These are phyloP conservation scores for Stereum hirsutum DNA, from an alignment of 1,284 basidiomycete species.

Conservation along the genomic window DNA sequence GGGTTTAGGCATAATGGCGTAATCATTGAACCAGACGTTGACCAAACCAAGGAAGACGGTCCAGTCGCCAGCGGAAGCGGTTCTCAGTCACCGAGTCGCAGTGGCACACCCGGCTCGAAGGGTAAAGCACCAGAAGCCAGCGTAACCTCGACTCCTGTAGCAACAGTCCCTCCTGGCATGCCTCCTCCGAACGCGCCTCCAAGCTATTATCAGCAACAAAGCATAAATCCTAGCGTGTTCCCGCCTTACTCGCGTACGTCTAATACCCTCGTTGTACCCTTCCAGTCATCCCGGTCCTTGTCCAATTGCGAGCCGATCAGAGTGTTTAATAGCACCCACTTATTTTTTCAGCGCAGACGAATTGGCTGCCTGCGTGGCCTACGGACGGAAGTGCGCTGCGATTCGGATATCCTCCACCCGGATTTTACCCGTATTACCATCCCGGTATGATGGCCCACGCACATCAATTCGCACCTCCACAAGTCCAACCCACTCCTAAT, in stretches of 20 bases:
- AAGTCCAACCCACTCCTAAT: no score
- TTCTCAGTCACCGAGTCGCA: conserved; percentile 40
- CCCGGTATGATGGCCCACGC: conserved; percentile 14
- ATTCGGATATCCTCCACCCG: conserved; percentile 13
- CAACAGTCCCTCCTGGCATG: conserved; percentile 16
- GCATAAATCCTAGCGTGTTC: conserved; percentile 32
- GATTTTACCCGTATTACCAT: conserved; percentile 31
- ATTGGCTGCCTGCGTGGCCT: conserved; percentile 21
- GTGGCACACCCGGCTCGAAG: conserved; percentile 35
- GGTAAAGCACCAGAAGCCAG: conserved; percentile 16
- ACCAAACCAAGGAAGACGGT: conserved; percentile 19
- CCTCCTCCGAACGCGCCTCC: conserved; percentile 28
- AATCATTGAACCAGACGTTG: conserved; percentile 43
- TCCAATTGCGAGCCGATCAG: conserved; percentile 15
- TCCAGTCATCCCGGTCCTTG: no score
- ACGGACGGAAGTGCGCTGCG: conserved; percentile 21
- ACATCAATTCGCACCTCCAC: background rate
- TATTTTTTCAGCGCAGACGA: conserved; percentile 8
- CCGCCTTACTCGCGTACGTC: no score
- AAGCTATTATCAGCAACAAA: conserved; percentile 58
- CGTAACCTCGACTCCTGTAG: conserved; percentile 19
- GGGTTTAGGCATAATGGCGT: conserved; percentile 52
- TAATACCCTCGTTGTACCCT: no score
- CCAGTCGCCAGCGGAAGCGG: conserved; percentile 30
- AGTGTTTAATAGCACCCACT: conserved; percentile 7